These are phyloP conservation scores for Teunomyces barrocoloradensis DNA, from an alignment of 805 yeast genomes.

Conservation along the genomic window DNA sequence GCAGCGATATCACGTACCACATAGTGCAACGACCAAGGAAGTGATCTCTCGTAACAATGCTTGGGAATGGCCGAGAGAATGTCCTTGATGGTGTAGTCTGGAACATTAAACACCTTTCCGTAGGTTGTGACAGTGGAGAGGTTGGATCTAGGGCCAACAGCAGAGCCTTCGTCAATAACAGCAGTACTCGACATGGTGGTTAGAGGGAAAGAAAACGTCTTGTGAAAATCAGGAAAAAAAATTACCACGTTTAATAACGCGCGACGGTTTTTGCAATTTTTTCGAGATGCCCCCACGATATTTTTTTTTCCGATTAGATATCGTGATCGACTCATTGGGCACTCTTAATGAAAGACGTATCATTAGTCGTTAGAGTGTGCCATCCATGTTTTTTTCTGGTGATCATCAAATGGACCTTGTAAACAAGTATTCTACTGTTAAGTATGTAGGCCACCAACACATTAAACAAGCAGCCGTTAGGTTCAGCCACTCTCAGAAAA, in stretches of 20 bases:
- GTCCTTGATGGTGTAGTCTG: constrained; percentile 75
- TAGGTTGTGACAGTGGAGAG: constrained; percentile 53
- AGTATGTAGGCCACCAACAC: too few relatives aligned
- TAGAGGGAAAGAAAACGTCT: not conserved
- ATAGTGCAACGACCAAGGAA: constrained; percentile 54
- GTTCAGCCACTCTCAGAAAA: not conserved
- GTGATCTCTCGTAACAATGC: constrained; percentile 67
- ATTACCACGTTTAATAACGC: not conserved
- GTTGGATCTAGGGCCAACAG: constrained; percentile 12
- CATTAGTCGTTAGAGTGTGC: too few relatives aligned
- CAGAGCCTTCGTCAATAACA: constrained; percentile 3
- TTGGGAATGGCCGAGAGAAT: constrained; percentile 69
- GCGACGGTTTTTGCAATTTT: not conserved
- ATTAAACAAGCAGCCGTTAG: too few relatives aligned
- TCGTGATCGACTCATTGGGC: not conserved
- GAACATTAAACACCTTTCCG: constrained; percentile 69
- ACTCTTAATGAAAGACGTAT: too few relatives aligned
- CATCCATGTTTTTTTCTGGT: too few relatives aligned
- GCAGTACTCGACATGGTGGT: constrained; percentile 2
- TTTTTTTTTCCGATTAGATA: not conserved
- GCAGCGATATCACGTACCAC: constrained; percentile 63
- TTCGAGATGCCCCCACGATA: not conserved
- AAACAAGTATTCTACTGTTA: too few relatives aligned
- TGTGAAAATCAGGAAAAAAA: not conserved
- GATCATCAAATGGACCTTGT: too few relatives aligned